phyloP scores from a whole-genome alignment of 2,329 filamentous ascomycete genomes.

The Pseudogymnoascus sp. region DNA sequence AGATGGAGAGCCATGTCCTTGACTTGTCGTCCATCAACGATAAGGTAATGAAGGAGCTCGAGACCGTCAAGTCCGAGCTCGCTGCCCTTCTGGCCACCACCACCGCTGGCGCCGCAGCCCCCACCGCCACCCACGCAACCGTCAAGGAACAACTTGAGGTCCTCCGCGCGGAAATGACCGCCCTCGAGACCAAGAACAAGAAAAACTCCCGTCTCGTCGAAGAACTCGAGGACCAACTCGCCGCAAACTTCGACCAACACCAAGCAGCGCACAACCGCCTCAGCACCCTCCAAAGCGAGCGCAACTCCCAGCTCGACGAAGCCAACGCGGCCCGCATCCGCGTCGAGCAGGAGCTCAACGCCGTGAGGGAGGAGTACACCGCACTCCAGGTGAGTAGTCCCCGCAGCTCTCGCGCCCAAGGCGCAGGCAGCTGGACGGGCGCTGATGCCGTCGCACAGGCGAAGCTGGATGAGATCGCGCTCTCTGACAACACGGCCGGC shows the following conservation, averaged over 20 bases:
- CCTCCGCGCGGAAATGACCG: constrained; percentile 57
- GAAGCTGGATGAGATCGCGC: constrained; percentile 48
- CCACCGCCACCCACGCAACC: constrained; percentile 37
- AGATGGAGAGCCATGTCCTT: constrained; percentile 47
- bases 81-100: constrained; percentile 41
- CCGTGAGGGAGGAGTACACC: constrained; percentile 60
- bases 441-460: constrained; percentile 35
- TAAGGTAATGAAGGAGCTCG: constrained; percentile 52
- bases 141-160: constrained; percentile 49
- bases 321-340: constrained; percentile 55
- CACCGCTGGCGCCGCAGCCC: constrained; percentile 37
- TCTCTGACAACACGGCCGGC: constrained; percentile 31
- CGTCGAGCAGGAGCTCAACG: constrained; percentile 62
- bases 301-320: constrained; percentile 69
- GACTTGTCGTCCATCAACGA: constrained; percentile 52
- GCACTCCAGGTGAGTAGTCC: constrained; percentile 50
- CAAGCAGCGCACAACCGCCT: constrained; percentile 77
- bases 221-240: constrained; percentile 93
- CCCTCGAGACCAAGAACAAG: constrained; percentile 63
- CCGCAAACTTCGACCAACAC: constrained; percentile 89
- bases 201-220: constrained; percentile 90
- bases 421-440: not conserved
- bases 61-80: constrained; percentile 48
- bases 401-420: not conserved
- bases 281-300: constrained; percentile 70